These are phyloP conservation scores for Ophiostoma sp. DNA, from an alignment of 2,329 filamentous ascomycete species.

Conservation along the genomic window DNA sequence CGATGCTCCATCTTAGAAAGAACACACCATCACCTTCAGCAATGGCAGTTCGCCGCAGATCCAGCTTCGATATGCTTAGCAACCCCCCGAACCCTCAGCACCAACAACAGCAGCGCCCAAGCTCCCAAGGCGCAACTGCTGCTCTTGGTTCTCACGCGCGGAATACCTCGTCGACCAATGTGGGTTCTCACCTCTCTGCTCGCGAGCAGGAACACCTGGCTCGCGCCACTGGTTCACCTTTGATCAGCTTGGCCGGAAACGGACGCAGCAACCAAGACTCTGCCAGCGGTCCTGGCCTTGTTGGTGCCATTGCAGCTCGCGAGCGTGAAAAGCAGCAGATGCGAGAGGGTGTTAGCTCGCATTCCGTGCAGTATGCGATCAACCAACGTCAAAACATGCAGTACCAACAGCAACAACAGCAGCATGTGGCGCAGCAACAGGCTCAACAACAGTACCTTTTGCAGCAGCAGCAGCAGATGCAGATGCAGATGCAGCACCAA, in stretches of 20 bases:
- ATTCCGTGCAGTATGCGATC: conserved; percentile 68
- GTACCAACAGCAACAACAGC: conserved; percentile 34
- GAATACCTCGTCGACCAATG: conserved; percentile 29
- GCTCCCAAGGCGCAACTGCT: conserved; percentile 53
- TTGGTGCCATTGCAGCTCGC: conserved; percentile 72
- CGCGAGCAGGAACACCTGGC: conserved; percentile 87
- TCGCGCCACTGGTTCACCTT: conserved; percentile 68
- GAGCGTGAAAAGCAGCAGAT: conserved; percentile 71
- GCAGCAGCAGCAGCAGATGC: conserved; percentile 33
- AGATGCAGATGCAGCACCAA: conserved; percentile 29
- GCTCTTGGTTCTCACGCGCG: conserved; percentile 37
- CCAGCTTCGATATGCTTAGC: conserved; percentile 39
- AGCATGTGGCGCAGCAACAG: conserved; percentile 32
- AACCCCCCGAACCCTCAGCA: conserved; percentile 36
- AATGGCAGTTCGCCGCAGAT: conserved; percentile 34
- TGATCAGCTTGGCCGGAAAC: conserved; percentile 61
- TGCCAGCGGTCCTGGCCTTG: conserved; percentile 57
- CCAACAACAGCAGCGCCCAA: conserved; percentile 41
- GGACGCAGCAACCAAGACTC: conserved; percentile 43
- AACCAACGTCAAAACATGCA: conserved; percentile 52
- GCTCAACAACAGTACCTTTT: conserved; percentile 27
- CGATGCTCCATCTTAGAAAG: conserved; percentile 37
- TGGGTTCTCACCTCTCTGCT: conserved; percentile 63
- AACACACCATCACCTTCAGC: conserved; percentile 41
- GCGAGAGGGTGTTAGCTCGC: conserved; percentile 62